Conservation (phyloP, 768 basidiomycete genomes). For the Pulveroboletus ravenelii region DNA sequence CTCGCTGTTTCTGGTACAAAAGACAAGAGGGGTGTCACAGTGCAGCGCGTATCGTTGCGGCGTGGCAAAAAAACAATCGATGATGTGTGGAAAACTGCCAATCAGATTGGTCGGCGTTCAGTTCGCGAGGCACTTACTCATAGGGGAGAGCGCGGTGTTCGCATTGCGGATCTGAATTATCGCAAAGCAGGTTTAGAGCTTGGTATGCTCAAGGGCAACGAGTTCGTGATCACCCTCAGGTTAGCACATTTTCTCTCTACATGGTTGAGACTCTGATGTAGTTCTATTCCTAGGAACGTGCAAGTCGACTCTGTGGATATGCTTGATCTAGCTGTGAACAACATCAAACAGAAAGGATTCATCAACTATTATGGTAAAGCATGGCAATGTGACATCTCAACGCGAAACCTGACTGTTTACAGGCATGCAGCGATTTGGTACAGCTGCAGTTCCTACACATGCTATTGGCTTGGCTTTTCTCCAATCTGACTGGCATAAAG, state of each 20-base stretch:
- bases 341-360: slow-evolving; percentile 81
- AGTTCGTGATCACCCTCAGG: slow-evolving; percentile 92
- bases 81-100: slow-evolving; percentile 80
- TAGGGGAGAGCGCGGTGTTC: slow-evolving; percentile 84
- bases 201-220: slow-evolving; percentile 95
- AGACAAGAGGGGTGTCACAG: slow-evolving; percentile 95
- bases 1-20: slow-evolving; percentile 93
- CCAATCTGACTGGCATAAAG: slow-evolving; percentile 85
- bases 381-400: not conserved
- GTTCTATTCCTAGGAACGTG: slow-evolving; percentile 59
- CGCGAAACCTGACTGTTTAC: slow-evolving; percentile 5
- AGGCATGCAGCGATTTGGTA: slow-evolving; percentile 99
- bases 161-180: slow-evolving; percentile 87
- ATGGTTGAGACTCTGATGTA: slow-evolving; percentile 12
- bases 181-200: slow-evolving; percentile 78
- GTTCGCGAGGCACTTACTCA: slow-evolving; percentile 54
- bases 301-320: slow-evolving; percentile 69
- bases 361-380: slow-evolving; percentile 92
- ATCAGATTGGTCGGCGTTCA: slow-evolving; percentile 59
- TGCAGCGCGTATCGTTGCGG: slow-evolving; percentile 82
- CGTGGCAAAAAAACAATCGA: slow-evolving; percentile 74
- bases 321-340: slow-evolving; percentile 70
- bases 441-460: slow-evolving; percentile 93
- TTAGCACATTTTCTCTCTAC: slow-evolving; percentile 27
- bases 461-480: slow-evolving; percentile 88